phyloP scores from a whole-genome alignment of 2,329 filamentous ascomycete genomes.

The Hysterium pulicare region DNA sequence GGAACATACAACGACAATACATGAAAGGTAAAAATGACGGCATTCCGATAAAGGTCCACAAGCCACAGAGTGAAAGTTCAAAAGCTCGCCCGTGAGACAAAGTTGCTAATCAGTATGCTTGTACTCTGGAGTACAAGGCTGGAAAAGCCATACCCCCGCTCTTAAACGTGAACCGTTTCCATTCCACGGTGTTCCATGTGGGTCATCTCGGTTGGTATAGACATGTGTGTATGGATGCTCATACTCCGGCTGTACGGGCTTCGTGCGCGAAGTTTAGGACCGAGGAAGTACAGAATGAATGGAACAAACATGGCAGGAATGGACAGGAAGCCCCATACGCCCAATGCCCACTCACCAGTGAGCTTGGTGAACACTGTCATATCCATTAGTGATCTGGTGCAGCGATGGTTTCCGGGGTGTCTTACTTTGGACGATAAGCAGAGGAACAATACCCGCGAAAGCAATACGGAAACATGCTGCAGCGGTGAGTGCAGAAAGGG shows the following conservation, averaged over 20 bases:
- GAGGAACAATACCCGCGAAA: conserved; percentile 27
- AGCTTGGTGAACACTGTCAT: conserved; percentile 19
- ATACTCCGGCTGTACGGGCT: conserved; percentile 11
- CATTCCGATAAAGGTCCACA: too few relatives aligned
- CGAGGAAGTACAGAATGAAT: conserved; percentile 22
- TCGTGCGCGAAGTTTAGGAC: conserved; percentile 8
- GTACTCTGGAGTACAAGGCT: too few relatives aligned
- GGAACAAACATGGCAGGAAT: conserved; percentile 13
- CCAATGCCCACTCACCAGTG: conserved; percentile 23
- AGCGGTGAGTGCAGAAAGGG: conserved; percentile 33
- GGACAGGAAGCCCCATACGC: conserved; percentile 26
- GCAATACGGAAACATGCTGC: conserved; percentile 27
- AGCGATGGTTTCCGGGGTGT: neutral
- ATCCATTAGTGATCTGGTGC: conserved; percentile 1
- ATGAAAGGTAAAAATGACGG: too few relatives aligned
- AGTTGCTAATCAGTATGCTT: too few relatives aligned
- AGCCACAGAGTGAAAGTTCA: too few relatives aligned
- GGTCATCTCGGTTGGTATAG: conserved; percentile 6
- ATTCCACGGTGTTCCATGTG: conserved; percentile 1
- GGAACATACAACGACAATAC: too few relatives aligned
- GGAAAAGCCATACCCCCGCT: too few relatives aligned
- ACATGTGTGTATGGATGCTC: conserved; percentile 12
- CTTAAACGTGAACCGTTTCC: too few relatives aligned
- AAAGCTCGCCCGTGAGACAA: too few relatives aligned
- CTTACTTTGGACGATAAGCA: conserved; percentile 30